Evolutionary conservation across 768 basidiomycete species (phyloP), one percentile per base, ranked within the genome.

Genomic region (Scleroderma citrinum): DNA sequence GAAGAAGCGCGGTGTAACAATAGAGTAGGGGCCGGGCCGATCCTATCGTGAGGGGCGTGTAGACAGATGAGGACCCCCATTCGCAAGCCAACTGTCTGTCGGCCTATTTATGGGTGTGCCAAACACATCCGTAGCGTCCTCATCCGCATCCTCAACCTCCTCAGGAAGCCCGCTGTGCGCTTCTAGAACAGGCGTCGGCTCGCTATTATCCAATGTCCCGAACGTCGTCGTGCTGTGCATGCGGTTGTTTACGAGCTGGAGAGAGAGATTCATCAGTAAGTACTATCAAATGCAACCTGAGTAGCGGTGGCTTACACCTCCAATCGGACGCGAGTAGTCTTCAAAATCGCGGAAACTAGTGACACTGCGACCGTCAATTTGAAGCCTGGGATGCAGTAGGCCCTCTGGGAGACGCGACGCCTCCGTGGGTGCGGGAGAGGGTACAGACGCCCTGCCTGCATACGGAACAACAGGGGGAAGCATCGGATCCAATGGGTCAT

Each of bases 221-320:
- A 66, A 66, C 24, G 66, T 66, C 10, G 66, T 66, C 21, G 66
- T 64, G 30, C 65, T 66, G 30, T 56, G 55, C 55, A 66, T n/a
- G 13, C 50, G 54, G 44, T 66, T 64, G 31, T 66, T 62, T 20
- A 66, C 57, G 7, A 64, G 48, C 65, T 66, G 46, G 14, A 17
- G 11, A 37, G n/a, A n/a, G 14, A n/a, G 37, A 16, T 42, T 5
- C 16, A 26, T 16, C 6, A 29, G n/a, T 2, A 40, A 23, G 6
- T 5, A 21, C 7, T 24, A 17, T 32, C n/a, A 10, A 47, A 14
- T 19, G 26, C 5, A 31, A 53, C 26, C 8, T 11, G 29, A 37
- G 7, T 5, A 29, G 17, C 4, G 30, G 23, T 24, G 6, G 56
- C 66, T 53, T 4, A 68, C 65, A 13, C 66, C 65, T 26, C 56